Conservation (phyloP, 176 grass and related monocot species). For the Paspalum vaginatum region DNA sequence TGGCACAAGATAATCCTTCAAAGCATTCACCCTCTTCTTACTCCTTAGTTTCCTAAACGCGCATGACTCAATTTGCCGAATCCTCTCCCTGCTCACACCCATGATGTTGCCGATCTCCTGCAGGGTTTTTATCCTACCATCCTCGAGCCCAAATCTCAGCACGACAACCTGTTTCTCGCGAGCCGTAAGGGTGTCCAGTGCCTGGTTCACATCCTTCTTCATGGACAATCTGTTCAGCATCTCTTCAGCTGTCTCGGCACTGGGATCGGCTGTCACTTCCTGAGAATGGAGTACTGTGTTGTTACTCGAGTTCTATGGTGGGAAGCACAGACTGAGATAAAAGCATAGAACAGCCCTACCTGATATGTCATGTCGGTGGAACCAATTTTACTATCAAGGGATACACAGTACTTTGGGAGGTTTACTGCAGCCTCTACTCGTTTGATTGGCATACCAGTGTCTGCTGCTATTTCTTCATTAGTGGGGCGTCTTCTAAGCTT, state of each 20-base stretch:
- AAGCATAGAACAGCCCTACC: conserved; percentile 44
- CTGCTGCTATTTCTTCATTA: conserved; percentile 65
- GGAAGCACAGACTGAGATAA: not conserved
- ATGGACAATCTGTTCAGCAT: conserved; percentile 77
- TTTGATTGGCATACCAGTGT: conserved; percentile 70
- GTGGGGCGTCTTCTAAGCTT: conserved; percentile 65
- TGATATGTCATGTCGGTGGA: conserved; percentile 64
- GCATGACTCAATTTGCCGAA: conserved; percentile 75
- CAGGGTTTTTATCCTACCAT: conserved; percentile 76
- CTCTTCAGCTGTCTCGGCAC: conserved; percentile 72
- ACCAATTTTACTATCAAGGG: conserved; percentile 75
- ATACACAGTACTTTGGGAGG: conserved; percentile 66
- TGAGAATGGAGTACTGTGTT: conserved; percentile 42
- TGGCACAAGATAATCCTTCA: conserved; percentile 56
- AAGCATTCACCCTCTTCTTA: conserved; percentile 49
- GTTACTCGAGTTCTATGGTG: not conserved
- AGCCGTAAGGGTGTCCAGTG: conserved; percentile 62
- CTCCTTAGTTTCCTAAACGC: conserved; percentile 78
- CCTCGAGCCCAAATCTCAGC: conserved; percentile 73
- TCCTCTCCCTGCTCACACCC: conserved; percentile 84
- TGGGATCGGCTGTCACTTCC: conserved; percentile 80
- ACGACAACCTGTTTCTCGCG: conserved; percentile 68
- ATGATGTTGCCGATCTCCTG: conserved; percentile 87
- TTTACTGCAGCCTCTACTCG: conserved; percentile 61
- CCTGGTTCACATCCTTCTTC: conserved; percentile 65